phyloP scores from a whole-genome alignment of 345 rosid genomes.

The Sonneratia alba region DNA sequence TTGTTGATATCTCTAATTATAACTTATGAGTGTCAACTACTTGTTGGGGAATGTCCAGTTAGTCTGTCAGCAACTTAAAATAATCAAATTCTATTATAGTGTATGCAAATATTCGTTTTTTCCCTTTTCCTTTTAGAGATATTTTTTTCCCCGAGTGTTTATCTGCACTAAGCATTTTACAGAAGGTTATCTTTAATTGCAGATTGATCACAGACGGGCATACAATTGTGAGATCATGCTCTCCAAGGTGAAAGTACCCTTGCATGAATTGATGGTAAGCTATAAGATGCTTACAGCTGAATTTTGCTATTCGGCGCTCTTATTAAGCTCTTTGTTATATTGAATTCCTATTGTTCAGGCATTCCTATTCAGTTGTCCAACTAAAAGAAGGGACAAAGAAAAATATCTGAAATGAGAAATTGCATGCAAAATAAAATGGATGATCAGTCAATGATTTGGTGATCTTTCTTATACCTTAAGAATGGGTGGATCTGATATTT shows the following conservation, averaged over 20 bases:
- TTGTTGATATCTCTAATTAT: neutral
- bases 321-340: neutral
- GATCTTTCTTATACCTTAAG: neutral
- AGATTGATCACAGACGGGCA: conserved; percentile 94
- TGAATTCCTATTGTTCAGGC: neutral
- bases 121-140: neutral
- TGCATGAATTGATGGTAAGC: conserved; percentile 77
- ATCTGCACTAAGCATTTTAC: neutral
- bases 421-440: neutral
- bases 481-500: neutral
- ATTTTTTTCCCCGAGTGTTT: neutral
- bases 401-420: neutral
- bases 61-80: neutral
- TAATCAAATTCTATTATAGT: neutral
- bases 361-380: neutral
- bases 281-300: neutral
- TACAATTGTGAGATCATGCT: conserved; percentile 98
- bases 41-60: neutral
- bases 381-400: neutral
- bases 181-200: conserved; percentile 10
- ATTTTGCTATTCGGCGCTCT: neutral
- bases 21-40: neutral
- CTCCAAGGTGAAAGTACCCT: conserved; percentile 89
- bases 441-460: neutral
- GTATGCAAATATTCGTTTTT: neutral